Base-by-base conservation (phyloP, 2,329 filamentous ascomycete species). In the Aspergillus awamori region DNA sequence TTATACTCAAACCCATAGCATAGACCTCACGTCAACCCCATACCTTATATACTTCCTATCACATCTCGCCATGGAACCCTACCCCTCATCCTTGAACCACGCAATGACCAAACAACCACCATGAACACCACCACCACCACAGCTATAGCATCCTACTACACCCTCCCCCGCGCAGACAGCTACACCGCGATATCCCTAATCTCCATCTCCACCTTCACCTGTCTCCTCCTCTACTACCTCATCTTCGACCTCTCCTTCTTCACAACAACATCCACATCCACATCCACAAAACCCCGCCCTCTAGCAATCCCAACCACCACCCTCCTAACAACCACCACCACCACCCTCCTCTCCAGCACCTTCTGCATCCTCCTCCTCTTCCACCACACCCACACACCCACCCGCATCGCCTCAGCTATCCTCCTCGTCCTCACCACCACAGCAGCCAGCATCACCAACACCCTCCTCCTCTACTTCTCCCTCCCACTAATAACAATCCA, bases 171-270 rank as follows among this genome's bases (percentile, higher is more conserved):
- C 5, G 8, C 36, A 2, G n/a, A 55, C 10, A 30, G 5, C 20
- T 45, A 41, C 13, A 28, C 59, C 2, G 30, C 33, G n/a, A 26
- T 63, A 8, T 49, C 58, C 15, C 61, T 64, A 20, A 13, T 63
- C 5, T 45, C 64, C 17, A 36, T 66, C 13, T 57, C 60, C 1
- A 38, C 41, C 38, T 82, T 81, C 67, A 81, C 80, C 58, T 73
- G 75, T 15, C 41, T 81, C 33, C 80, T 81, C 58, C 74, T 82
- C 7, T 68, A 75, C 39, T 65, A 80, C 41, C 72, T 77, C 57
- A 72, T 81, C 24, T 80, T 80, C 57, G 69, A 75, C 53, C 77
- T 75, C 6, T 82, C 82, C 70, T 78, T 75, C 6, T 82, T 82
- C 70, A 75, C 33, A 36, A 30, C 28, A 36, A 36, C 33, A 30